phyloP scores from a whole-genome alignment of 164 flowering plant species.

The Stephania cephalantha region DNA sequence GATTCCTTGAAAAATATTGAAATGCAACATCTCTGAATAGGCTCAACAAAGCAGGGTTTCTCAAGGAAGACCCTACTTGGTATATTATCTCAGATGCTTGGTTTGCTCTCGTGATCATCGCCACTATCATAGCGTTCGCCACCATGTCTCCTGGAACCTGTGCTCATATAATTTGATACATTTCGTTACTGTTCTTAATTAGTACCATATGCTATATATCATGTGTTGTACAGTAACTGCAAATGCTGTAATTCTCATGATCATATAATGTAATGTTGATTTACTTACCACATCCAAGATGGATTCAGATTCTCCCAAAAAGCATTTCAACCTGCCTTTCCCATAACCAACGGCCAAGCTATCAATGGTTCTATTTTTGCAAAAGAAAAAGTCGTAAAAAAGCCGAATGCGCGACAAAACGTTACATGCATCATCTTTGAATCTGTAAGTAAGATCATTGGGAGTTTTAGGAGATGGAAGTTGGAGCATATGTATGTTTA shows the following conservation, averaged over 20 bases:
- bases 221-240: too few species aligned
- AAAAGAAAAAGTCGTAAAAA: too few species aligned
- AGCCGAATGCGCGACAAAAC: too few species aligned
- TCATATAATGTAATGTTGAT: not conserved
- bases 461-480: too few species aligned
- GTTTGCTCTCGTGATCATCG: conserved; percentile 45
- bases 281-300: conserved; percentile 46
- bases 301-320: conserved; percentile 37
- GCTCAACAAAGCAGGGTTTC: conserved; percentile 29
- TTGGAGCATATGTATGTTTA: conserved; percentile 5
- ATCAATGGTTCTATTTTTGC: conserved; percentile 50
- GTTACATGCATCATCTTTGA: too few species aligned
- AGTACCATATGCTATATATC: too few species aligned
- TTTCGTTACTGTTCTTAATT: too few species aligned
- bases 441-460: too few species aligned
- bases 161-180: not conserved
- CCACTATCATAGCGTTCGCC: conserved; percentile 59
- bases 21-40: conserved; percentile 23
- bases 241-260: not conserved
- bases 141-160: conserved; percentile 95
- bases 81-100: conserved; percentile 31
- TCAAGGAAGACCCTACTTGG: conserved; percentile 60
- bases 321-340: conserved; percentile 55
- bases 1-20: conserved; percentile 41
- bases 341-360: conserved; percentile 49